Conservation (phyloP, 2,329 filamentous ascomycete genomes). For the Calonectria crousiana region DNA sequence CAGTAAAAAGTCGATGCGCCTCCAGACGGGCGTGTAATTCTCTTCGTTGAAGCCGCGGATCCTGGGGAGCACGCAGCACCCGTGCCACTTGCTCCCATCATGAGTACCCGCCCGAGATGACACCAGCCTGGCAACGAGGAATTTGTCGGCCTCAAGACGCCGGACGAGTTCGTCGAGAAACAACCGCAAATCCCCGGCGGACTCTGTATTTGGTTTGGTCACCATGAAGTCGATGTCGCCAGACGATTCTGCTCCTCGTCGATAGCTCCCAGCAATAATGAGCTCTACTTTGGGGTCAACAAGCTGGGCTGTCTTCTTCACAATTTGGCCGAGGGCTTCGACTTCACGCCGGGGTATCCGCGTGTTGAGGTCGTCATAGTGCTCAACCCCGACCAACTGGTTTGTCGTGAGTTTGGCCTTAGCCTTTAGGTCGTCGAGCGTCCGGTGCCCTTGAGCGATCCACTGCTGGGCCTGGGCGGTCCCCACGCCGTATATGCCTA, state of each 20-base stretch:
- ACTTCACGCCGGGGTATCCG: slow-evolving; percentile 86
- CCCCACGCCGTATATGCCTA: slow-evolving; percentile 85
- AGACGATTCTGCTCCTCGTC: slow-evolving; percentile 79
- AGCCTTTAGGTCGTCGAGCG: slow-evolving; percentile 76
- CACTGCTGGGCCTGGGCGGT: slow-evolving; percentile 77
- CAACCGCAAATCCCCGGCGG: slow-evolving; percentile 67
- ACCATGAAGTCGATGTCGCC: slow-evolving; percentile 90
- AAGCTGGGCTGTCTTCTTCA: slow-evolving; percentile 67
- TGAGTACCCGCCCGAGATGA: slow-evolving; percentile 55
- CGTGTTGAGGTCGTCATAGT: slow-evolving; percentile 82
- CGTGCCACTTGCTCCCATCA: slow-evolving; percentile 86
- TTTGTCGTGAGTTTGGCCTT: slow-evolving; percentile 74
- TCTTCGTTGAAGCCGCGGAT: slow-evolving; percentile 48
- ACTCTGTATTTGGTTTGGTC: slow-evolving; percentile 72
- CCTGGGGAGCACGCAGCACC: slow-evolving; percentile 78
- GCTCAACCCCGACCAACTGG: slow-evolving; percentile 82
- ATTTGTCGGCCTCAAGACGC: slow-evolving; percentile 68
- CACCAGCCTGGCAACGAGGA: slow-evolving; percentile 79
- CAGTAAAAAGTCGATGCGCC: slow-evolving; percentile 86
- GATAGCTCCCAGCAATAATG: slow-evolving; percentile 86
- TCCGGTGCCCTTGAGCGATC: slow-evolving; percentile 80
- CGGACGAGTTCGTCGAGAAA: slow-evolving; percentile 75
- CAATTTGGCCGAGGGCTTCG: slow-evolving; percentile 73
- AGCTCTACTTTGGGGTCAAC: slow-evolving; percentile 76
- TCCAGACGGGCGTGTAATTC: slow-evolving; percentile 69